These are phyloP conservation scores for Brassica carinata DNA, from an alignment of 345 rosid species.

Conservation along the genomic window DNA sequence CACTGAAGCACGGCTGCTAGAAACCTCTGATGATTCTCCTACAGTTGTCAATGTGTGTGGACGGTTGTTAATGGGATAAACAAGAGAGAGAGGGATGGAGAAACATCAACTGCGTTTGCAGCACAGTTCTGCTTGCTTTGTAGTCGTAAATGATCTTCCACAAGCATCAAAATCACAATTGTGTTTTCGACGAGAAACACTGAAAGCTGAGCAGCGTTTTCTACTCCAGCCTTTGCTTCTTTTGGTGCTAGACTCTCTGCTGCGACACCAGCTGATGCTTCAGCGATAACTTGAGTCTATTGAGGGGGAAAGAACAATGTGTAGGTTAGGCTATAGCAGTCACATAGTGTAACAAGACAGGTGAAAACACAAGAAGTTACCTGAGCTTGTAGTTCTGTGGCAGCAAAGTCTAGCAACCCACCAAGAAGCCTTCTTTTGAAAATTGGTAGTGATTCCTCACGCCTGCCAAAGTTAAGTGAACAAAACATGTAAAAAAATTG, in stretches of 20 bases:
- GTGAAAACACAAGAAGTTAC: constrained; percentile 42
- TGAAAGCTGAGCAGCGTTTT: constrained; percentile 91
- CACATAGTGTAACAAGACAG: background rate
- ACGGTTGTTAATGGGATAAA: constrained; percentile 53
- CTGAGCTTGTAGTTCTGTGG: constrained; percentile 94
- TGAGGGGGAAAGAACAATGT: constrained; percentile 29
- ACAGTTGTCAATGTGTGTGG: constrained; percentile 43
- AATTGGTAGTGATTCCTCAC: constrained; percentile 90
- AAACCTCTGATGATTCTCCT: constrained; percentile 57
- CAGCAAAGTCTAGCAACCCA: constrained; percentile 90
- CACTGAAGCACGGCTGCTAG: constrained; percentile 58
- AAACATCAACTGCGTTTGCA: constrained; percentile 52
- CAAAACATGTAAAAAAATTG: background rate
- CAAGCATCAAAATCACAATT: constrained; percentile 95
- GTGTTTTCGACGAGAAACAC: constrained; percentile 97
- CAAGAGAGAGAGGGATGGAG: constrained; percentile 83
- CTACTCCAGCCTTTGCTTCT: constrained; percentile 83
- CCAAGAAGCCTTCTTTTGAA: constrained; percentile 95
- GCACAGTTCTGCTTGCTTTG: constrained; percentile 85
- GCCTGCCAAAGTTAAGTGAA: constrained; percentile 52
- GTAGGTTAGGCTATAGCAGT: constrained; percentile 7
- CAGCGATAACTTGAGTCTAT: constrained; percentile 98
- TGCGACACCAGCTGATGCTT: constrained; percentile 95
- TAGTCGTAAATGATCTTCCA: constrained; percentile 92
- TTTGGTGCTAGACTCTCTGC: constrained; percentile 88